These are phyloP conservation scores for Citrus reticulata DNA, from an alignment of 345 rosid genomes.

Conservation along the genomic window DNA sequence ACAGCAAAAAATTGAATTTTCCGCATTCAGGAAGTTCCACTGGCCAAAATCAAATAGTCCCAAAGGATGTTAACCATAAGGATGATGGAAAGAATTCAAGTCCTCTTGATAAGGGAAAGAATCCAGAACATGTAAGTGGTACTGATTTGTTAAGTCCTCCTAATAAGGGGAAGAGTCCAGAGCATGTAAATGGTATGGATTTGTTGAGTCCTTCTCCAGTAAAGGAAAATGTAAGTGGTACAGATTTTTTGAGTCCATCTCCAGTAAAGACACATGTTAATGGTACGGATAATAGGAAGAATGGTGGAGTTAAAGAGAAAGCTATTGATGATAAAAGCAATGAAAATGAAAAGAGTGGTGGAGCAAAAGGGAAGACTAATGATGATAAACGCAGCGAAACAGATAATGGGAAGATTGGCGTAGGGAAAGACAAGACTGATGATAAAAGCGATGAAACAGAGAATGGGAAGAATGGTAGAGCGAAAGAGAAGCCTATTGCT, in stretches of 20 bases:
- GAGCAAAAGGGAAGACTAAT: too few relatives aligned
- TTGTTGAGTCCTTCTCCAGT: slow-evolving; percentile 24
- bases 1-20: slow-evolving; percentile 3
- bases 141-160: neutral
- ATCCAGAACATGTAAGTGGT: neutral
- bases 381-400: too few relatives aligned
- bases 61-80: neutral
- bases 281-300: neutral
- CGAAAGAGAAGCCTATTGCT: neutral
- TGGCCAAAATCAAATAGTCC: neutral
- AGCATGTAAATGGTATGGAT: neutral
- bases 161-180: slow-evolving; percentile 7
- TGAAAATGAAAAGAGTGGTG: too few relatives aligned
- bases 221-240: neutral
- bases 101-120: neutral
- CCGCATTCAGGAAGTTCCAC: slow-evolving; percentile 12
- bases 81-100: neutral
- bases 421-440: too few relatives aligned
- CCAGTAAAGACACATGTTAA: slow-evolving; percentile 1
- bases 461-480: neutral
- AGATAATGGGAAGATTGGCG: too few relatives aligned
- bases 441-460: neutral
- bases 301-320: neutral
- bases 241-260: slow-evolving; percentile 16
- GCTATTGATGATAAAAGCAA: slow-evolving; percentile 4